Evolutionary conservation across 495 filamentous ascomycete species (phyloP).

Genomic region (Penicillium taxi): DNA sequence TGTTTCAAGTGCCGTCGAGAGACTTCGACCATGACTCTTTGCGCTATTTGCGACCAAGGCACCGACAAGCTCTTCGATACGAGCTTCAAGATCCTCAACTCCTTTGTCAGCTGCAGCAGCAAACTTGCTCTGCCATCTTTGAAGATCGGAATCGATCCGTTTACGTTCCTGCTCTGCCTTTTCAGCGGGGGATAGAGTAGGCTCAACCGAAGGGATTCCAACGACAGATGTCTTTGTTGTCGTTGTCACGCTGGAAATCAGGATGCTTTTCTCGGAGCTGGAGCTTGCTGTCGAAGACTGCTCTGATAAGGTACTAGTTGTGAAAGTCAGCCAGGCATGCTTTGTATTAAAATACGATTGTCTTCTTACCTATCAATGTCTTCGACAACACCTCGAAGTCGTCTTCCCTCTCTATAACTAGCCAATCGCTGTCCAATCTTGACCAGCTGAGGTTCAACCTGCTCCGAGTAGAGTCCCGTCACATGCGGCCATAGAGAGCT

Average conservation of each 20-base stretch:
- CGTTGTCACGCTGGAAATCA: conserved; percentile 15
- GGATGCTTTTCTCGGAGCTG: conserved; percentile 12
- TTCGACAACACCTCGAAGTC: conserved; percentile 49
- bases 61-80: conserved; percentile 70
- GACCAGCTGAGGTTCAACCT: conserved; percentile 90
- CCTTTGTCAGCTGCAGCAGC: conserved; percentile 73
- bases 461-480: conserved; percentile 71
- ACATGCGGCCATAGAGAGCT: conserved; percentile 72
- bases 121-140: conserved; percentile 79
- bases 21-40: conserved; percentile 56
- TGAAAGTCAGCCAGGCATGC: conserved; percentile 13
- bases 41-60: conserved; percentile 59
- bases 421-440: conserved; percentile 87
- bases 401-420: conserved; percentile 64
- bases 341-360: not conserved
- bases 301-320: conserved; percentile 21
- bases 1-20: conserved; percentile 61
- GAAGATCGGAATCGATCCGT: conserved; percentile 68
- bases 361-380: conserved; percentile 43
- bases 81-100: conserved; percentile 56
- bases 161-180: conserved; percentile 50
- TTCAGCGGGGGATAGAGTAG: conserved; percentile 32
- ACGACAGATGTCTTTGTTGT: conserved; percentile 18
- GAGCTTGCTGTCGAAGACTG: conserved; percentile 21
- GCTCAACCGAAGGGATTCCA: conserved; percentile 15